Evolutionary conservation across 2,329 filamentous ascomycete species (phyloP), one percentile per base, ranked within the genome.

Genomic region (Colletotrichum caudatum): DNA sequence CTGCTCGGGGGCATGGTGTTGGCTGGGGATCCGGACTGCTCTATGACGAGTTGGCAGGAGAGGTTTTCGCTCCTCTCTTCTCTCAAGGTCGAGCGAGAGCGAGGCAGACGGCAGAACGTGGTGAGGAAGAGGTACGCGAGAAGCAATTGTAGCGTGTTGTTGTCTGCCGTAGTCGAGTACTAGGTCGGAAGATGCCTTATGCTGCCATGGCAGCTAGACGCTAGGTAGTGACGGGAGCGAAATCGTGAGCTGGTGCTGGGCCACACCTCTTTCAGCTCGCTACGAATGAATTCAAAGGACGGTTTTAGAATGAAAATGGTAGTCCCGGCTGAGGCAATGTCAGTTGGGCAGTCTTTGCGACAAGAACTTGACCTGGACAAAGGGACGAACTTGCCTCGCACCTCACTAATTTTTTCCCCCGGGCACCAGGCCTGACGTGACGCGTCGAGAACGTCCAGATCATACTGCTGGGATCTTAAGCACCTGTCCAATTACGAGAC

Each of bases 1-100:
- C 44, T 60, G 48, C 50, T 69, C 39, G 74, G 72, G 8, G 64
- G 69, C 74, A 74, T 74, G 37, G n/a, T 66, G 63, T n/a, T 50
- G 23, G 51, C 16, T n/a, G 18, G 16, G 54, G n/a, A 48, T 29
- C 3, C 23, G 33, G 20, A 29, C 12, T 14, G n/a, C 16, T 26
- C 33, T 51, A 20, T n/a, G 44, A 50, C 11, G 50, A 26, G 35
- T 16, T 29, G 57, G 18, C 16, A 46, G 26, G 57, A 8, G n/a
- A 9, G 44, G 35, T 48, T 9, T 14, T 46, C 23, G 39, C 14
- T 14, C 26, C 8, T 60, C 23, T 29, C 18, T n/a, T 29, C 11
- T 60, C 18, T 46, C 14, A 12, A 26, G 11, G 3, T 33, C n/a
- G 18, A 46, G 39, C 33, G 16, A 12, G 39, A 33, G 41, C 41